Base-by-base conservation (phyloP, 2,329 filamentous ascomycete genomes). In the Apiospora kogelbergensis region DNA sequence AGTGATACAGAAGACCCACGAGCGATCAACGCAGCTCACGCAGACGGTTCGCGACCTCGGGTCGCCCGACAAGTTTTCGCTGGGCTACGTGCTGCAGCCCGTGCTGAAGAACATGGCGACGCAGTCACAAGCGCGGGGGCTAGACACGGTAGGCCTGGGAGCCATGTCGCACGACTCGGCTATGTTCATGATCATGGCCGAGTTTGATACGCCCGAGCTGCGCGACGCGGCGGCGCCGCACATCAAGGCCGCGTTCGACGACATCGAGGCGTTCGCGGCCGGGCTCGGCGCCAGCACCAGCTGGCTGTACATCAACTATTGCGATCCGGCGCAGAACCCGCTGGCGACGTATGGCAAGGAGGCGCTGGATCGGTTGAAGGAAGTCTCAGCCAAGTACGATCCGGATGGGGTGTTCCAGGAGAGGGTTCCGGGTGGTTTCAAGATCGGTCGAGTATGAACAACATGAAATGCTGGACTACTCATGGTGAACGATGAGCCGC, bases 261-360 rank as follows among this genome's bases (percentile, higher is more conserved):
- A 60, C 9, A 2, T 60, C 53, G 53, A 60, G 30, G 30, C 30
- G 17, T 33, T 33, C 0, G 53, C 53, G 20, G 53, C 53, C 7
- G 26, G 2, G 26, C 30, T 37, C 17, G 53, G 9, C 7, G 30
- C 30, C 26, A 20, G 20, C 15, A 75, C 79, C 60, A 63, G 73
- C 0, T 81, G 78, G 72, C 75, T 78, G 68, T 80, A 80, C 69
- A 75, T 82, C 67, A 82, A 81, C 72, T 82, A 82, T 67, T 76
- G 75, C 68, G 72, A 76, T 2, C 74, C 76, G 65, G 75, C 76
- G 63, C 77, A 79, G 71, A 69, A 75, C 64, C 74, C 75, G 5
- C 69, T 79, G 17, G 74, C 70, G 1, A 77, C 75, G 6, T 82
- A 82, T 68, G 81, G 81, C 4, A 68, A 65, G 9, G 73, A 72